These are phyloP conservation scores for Epichloe gansuensis DNA, from an alignment of 2,329 filamentous ascomycete species.

Conservation along the genomic window DNA sequence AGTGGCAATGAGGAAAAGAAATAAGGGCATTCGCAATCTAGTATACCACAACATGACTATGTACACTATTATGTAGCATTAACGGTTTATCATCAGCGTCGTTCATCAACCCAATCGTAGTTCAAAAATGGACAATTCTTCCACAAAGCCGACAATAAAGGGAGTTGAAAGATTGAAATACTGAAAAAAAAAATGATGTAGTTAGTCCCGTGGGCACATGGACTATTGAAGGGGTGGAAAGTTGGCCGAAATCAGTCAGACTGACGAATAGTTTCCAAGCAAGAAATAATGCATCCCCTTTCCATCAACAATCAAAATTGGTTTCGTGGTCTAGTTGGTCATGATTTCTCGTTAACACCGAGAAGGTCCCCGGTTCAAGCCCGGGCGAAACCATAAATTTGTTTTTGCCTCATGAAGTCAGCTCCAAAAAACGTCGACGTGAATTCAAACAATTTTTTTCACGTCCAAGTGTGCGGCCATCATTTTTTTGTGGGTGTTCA, in stretches of 20 bases:
- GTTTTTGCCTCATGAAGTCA: conserved; percentile 4
- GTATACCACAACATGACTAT: not conserved
- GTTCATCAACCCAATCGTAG: not conserved
- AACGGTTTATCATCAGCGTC: not conserved
- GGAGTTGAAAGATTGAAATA: too few species aligned
- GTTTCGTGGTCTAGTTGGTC: conserved; percentile 28
- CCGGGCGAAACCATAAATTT: conserved; percentile 24
- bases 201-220: too few species aligned
- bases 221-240: too few species aligned
- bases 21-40: not conserved
- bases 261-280: accelerated
- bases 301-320: not conserved
- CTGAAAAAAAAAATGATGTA: too few species aligned
- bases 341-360: conserved; percentile 28
- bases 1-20: conserved; percentile 11
- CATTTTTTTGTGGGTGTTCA: too few species aligned
- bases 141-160: too few species aligned
- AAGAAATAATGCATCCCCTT: accelerated
- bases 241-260: too few species aligned
- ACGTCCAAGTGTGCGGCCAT: too few species aligned
- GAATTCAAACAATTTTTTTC: too few species aligned
- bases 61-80: not conserved
- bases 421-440: too few species aligned
- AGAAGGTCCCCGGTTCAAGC: conserved; percentile 28
- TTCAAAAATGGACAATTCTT: too few species aligned